Conservation (phyloP, 768 basidiomycete genomes). For the Phaffia tasmanica region DNA sequence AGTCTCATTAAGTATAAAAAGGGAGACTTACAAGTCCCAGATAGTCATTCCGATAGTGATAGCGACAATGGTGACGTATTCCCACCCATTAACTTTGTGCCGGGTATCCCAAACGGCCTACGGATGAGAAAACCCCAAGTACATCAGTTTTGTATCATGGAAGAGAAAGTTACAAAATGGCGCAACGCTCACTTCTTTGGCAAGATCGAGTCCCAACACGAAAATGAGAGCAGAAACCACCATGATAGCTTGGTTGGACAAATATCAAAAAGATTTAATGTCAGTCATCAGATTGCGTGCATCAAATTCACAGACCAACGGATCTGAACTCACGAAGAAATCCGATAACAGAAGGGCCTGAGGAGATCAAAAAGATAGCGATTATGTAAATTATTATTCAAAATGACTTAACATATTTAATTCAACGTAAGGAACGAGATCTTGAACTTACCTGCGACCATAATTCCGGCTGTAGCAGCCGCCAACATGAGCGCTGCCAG, state of each 20-base stretch:
- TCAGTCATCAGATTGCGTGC: neutral
- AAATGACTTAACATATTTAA: too few species aligned
- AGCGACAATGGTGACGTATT: slow-evolving; percentile 41
- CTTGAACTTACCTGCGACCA: slow-evolving; percentile 41
- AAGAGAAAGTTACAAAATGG: neutral
- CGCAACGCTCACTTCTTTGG: slow-evolving; percentile 51
- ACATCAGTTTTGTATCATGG: neutral
- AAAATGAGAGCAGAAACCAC: slow-evolving; percentile 86
- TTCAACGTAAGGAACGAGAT: neutral
- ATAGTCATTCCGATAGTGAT: slow-evolving; percentile 65
- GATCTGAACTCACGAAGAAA: slow-evolving; percentile 61
- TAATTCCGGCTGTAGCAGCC: slow-evolving; percentile 54
- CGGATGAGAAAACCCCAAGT: neutral
- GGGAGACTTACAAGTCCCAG: slow-evolving; percentile 27
- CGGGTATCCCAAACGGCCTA: slow-evolving; percentile 89
- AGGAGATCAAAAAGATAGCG: slow-evolving; percentile 31
- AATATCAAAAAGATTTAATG: neutral
- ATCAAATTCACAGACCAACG: neutral
- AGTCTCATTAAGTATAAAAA: slow-evolving; percentile 40
- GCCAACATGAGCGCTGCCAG: slow-evolving; percentile 78
- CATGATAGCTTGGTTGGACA: slow-evolving; percentile 57
- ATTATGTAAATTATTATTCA: too few species aligned
- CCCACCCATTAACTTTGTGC: slow-evolving; percentile 66
- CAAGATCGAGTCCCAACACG: slow-evolving; percentile 83
- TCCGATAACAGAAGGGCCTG: slow-evolving; percentile 76